A percentile compares a stretch with the other conserved stretches of the same genome.
phyloP scores from a whole-genome alignment of 169 alveolate species.

The Haemoproteus tartakovskyi region DNA sequence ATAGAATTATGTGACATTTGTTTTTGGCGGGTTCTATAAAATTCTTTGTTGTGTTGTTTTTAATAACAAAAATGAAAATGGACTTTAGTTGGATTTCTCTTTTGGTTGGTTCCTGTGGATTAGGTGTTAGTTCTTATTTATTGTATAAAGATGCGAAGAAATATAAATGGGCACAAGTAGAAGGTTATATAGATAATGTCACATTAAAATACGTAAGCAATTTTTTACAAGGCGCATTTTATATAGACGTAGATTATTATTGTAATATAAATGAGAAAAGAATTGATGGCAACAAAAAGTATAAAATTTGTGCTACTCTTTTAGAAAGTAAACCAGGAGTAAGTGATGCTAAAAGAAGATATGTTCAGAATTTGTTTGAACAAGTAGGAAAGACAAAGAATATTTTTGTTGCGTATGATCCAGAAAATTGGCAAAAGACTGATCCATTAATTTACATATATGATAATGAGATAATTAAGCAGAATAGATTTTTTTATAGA shows the following conservation, averaged over 20 bases:
- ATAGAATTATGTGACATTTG: no score
- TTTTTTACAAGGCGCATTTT: constrained; percentile 9
- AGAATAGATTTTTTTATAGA: constrained; percentile 13
- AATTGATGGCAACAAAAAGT: constrained; percentile 30
- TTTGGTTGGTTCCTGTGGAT: constrained; percentile 41
- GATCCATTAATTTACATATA: constrained; percentile 53
- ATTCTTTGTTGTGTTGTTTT: no score
- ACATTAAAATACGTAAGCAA: constrained; percentile 15
- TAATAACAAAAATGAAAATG: no score
- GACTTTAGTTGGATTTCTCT: no score
- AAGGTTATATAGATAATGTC: constrained; percentile 38
- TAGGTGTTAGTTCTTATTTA: constrained; percentile 30
- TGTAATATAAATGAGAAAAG: constrained; percentile 27
- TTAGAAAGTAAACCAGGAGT: background rate
- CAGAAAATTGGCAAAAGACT: constrained; percentile 15
- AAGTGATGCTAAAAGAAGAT: background rate
- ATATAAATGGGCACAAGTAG: constrained; percentile 20
- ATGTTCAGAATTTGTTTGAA: constrained; percentile 40
- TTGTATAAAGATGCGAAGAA: constrained; percentile 20
- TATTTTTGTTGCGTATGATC: constrained; percentile 26
- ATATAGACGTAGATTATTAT: constrained; percentile 17
- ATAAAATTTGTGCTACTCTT: constrained; percentile 11
- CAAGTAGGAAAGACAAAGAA: constrained; percentile 38
- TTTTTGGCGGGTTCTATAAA: no score
- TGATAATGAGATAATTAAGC: constrained; percentile 33